Percentiles rank a stretch among this genome's conserved stretches.
These are phyloP conservation scores for Dioscorea cayenensis DNA, from an alignment of 116 monocot genomes.

Conservation along the genomic window DNA sequence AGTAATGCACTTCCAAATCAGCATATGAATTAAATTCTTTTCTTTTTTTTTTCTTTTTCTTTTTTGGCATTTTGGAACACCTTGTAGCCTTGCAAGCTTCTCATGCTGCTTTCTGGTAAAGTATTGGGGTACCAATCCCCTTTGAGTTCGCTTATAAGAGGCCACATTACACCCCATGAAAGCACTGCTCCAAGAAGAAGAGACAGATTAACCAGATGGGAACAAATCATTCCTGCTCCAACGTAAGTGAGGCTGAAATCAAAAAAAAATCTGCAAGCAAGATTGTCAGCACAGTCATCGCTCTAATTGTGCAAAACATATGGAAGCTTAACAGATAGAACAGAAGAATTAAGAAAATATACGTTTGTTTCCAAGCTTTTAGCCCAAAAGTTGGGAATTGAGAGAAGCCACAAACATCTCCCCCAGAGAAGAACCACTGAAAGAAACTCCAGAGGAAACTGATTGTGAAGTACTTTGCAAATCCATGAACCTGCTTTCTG, in stretches of 20 bases:
- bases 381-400: slow-evolving; percentile 64
- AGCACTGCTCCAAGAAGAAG: slow-evolving; percentile 16
- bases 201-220: slow-evolving; percentile 17
- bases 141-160: slow-evolving; percentile 14
- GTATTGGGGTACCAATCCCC: slow-evolving; percentile 12
- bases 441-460: slow-evolving; percentile 70
- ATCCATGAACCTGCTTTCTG: slow-evolving; percentile 55
- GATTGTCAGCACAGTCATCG: background rate
- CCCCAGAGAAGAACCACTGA: slow-evolving; percentile 68
- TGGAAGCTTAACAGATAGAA: background rate
- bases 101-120: slow-evolving; percentile 15
- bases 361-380: slow-evolving; percentile 55
- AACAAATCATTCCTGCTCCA: slow-evolving; percentile 13
- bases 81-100: slow-evolving; percentile 16
- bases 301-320: background rate
- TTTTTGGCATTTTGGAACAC: background rate
- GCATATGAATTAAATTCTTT: background rate
- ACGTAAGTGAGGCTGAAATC: slow-evolving; percentile 1
- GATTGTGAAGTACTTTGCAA: slow-evolving; percentile 39
- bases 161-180: slow-evolving; percentile 19
- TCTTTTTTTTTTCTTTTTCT: background rate
- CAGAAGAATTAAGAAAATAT: background rate
- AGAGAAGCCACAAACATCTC: slow-evolving; percentile 49
- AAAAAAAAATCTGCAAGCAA: slow-evolving; percentile 1
- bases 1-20: background rate